Conservation (phyloP, 805 yeast species). For the Komagataella pastoris region DNA sequence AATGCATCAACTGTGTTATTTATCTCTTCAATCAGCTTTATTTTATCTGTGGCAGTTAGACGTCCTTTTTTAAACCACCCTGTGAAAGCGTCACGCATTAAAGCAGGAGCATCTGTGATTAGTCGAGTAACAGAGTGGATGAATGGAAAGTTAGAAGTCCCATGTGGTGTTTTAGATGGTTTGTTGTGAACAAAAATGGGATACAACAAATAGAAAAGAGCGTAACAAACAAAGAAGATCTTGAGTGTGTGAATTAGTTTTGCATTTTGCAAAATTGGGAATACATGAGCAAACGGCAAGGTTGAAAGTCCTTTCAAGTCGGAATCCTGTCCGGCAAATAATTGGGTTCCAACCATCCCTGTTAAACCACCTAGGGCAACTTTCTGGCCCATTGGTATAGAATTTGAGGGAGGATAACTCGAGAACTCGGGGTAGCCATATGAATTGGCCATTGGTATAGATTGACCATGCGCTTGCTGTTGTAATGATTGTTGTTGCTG, state of each 20-base stretch:
- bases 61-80: background rate
- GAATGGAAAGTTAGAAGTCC: background rate
- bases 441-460: background rate
- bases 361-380: slow-evolving; percentile 21
- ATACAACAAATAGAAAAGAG: background rate
- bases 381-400: slow-evolving; percentile 12
- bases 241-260: background rate
- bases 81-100: background rate
- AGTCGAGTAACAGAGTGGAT: background rate
- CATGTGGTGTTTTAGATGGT: background rate
- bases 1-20: background rate
- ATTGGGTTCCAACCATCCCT: slow-evolving; percentile 17
- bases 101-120: background rate
- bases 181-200: background rate
- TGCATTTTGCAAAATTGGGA: slow-evolving; percentile 10
- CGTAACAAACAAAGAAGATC: background rate
- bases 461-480: slow-evolving; percentile 1
- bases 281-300: slow-evolving; percentile 11
- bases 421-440: background rate
- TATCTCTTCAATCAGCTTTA: background rate
- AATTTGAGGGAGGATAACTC: slow-evolving; percentile 1
- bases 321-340: slow-evolving; percentile 8
- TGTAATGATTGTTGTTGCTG: slow-evolving; percentile 4
- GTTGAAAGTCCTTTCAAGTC: slow-evolving; percentile 13
- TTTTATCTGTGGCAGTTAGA: background rate